These are phyloP conservation scores for Botrytis fabae DNA, from an alignment of 2,329 filamentous ascomycete species.

Conservation along the genomic window DNA sequence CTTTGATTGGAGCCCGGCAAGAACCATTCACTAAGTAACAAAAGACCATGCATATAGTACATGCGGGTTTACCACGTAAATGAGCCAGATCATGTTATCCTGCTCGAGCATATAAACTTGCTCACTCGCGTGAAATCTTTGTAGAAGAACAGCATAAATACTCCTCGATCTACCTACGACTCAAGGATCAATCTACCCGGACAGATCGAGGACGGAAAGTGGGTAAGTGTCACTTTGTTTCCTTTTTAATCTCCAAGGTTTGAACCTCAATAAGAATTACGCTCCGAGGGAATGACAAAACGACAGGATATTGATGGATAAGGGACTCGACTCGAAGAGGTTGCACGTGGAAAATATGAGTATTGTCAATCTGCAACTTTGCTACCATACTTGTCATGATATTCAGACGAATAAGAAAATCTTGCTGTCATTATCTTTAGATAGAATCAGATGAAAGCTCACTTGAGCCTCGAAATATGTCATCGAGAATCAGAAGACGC, in stretches of 20 bases:
- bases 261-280: neutral
- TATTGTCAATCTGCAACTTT: neutral
- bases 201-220: no score
- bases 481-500: neutral
- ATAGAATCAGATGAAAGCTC: neutral
- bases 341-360: neutral
- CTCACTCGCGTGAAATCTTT: neutral
- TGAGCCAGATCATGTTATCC: neutral
- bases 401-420: neutral
- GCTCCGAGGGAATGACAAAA: neutral
- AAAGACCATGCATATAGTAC: fast-evolving
- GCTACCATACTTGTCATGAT: fast-evolving
- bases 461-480: neutral
- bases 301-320: neutral
- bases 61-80: neutral
- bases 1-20: neutral
- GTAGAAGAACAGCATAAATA: neutral
- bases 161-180: neutral
- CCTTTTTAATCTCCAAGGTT: neutral
- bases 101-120: neutral
- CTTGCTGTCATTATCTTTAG: neutral
- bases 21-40: neutral
- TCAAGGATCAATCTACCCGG: neutral
- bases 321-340: no score
- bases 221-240: no score